A percentile compares a stretch with the other conserved stretches of the same genome.
Conservation (phyloP, 495 filamentous ascomycete species). For the Viridothelium virens region DNA sequence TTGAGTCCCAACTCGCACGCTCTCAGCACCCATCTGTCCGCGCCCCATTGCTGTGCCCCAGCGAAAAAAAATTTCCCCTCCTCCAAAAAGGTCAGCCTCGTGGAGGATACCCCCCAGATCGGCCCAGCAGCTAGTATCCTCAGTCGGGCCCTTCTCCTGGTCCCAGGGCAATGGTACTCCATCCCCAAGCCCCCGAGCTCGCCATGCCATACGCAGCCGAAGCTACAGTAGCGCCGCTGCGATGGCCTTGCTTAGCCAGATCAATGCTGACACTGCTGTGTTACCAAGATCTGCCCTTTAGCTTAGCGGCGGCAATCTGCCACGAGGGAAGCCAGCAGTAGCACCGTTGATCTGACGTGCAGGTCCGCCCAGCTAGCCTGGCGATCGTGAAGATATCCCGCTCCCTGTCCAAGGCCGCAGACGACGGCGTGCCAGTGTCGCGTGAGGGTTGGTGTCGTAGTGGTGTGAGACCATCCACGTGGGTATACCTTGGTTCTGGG, state of each 20-base stretch:
- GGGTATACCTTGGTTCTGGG: neutral
- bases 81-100: neutral
- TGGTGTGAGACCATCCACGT: neutral
- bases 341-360: conserved; percentile 7
- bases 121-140: neutral
- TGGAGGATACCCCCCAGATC: too few species aligned
- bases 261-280: neutral
- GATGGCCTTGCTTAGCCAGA: conserved; percentile 1
- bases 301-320: conserved; percentile 2
- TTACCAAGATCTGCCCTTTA: conserved; percentile 6
- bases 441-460: neutral
- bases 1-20: neutral
- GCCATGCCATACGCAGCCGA: neutral
- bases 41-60: too few species aligned
- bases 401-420: neutral
- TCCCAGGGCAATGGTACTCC: neutral
- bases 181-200: neutral
- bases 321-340: conserved; percentile 4
- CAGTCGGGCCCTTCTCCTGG: neutral
- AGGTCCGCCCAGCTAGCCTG: neutral
- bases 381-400: neutral
- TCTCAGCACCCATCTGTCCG: neutral
- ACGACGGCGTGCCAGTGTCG: conserved; percentile 3
- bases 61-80: too few species aligned
- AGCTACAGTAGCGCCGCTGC: conserved; percentile 12